phyloP scores from a whole-genome alignment of 2,329 filamentous ascomycete species.

The Ascochyta fabae region DNA sequence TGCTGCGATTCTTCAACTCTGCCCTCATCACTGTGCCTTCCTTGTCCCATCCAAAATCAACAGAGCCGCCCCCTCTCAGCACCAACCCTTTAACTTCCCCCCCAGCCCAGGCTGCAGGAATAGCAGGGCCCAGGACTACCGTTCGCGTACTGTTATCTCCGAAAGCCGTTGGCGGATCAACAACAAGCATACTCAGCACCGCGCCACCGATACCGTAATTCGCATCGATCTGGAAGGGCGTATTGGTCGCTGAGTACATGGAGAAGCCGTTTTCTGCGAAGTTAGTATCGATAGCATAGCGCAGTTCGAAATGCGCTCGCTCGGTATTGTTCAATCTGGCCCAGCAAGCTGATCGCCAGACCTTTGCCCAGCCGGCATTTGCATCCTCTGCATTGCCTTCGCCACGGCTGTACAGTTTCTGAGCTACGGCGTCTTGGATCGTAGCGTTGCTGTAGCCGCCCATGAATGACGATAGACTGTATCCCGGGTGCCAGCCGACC shows the following conservation, averaged over 20 bases:
- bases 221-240: slow-evolving; percentile 66
- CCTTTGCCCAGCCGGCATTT: slow-evolving; percentile 65
- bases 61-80: slow-evolving; percentile 53
- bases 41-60: slow-evolving; percentile 55
- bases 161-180: slow-evolving; percentile 53
- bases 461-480: slow-evolving; percentile 52
- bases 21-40: slow-evolving; percentile 45
- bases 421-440: slow-evolving; percentile 55
- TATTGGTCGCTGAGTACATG: slow-evolving; percentile 57
- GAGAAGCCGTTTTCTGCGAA: slow-evolving; percentile 59
- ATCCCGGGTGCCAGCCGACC: slow-evolving; percentile 63
- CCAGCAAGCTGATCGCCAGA: slow-evolving; percentile 65
- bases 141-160: slow-evolving; percentile 29
- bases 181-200: slow-evolving; percentile 59
- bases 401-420: slow-evolving; percentile 57
- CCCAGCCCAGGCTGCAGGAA: slow-evolving; percentile 53
- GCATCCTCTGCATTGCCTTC: slow-evolving; percentile 56
- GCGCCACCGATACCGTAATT: slow-evolving; percentile 65
- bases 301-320: slow-evolving; percentile 57
- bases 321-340: slow-evolving; percentile 61
- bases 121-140: slow-evolving; percentile 57
- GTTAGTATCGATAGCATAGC: slow-evolving; percentile 58
- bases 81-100: slow-evolving; percentile 55
- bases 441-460: slow-evolving; percentile 54
- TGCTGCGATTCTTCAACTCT: not conserved